Evolutionary conservation across 164 flowering plant species (phyloP).

Genomic region (Berberis thunbergii): DNA sequence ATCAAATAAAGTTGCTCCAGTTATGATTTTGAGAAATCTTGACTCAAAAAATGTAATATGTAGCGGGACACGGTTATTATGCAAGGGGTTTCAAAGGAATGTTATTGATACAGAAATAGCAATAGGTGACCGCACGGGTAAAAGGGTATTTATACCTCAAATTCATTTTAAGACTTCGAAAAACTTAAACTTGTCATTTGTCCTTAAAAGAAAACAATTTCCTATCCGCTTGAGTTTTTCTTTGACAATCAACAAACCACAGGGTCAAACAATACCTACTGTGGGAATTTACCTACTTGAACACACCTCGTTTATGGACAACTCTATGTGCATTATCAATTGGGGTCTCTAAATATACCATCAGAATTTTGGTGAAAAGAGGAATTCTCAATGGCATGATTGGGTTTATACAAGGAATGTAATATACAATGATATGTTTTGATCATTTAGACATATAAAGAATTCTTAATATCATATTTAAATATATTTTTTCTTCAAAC

Average conservation of each 20-base stretch:
- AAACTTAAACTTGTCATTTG: neutral
- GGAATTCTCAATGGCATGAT: neutral
- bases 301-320: neutral
- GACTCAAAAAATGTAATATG: neutral
- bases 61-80: neutral
- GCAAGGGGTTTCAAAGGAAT: neutral
- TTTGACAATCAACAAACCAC: neutral
- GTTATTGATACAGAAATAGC: neutral
- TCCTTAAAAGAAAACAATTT: neutral
- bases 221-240: neutral
- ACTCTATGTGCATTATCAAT: neutral
- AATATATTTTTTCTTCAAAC: no score
- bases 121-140: neutral
- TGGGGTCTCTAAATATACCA: neutral
- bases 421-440: no score
- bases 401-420: no score
- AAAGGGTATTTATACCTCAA: neutral
- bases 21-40: neutral
- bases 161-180: neutral
- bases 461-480: no score
- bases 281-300: neutral
- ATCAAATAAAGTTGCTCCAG: neutral
- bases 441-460: no score
- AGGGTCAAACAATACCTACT: neutral
- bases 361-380: neutral